phyloP scores from a whole-genome alignment of 805 yeast genomes.

The Blastobotrys muscicola region DNA sequence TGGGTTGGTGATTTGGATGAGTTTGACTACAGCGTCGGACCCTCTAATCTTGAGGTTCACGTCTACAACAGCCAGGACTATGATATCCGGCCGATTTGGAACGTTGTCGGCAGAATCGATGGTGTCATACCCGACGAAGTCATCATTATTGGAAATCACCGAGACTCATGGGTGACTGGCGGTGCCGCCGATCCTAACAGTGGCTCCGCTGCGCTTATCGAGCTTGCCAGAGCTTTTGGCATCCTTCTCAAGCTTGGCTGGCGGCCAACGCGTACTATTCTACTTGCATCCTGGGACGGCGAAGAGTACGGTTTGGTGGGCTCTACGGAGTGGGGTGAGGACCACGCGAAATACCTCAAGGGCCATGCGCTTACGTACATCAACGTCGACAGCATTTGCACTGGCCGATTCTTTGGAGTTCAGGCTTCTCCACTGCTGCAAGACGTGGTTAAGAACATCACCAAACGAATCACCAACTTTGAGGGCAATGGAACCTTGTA shows the following conservation, averaged over 20 bases:
- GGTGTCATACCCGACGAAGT: slow-evolving; percentile 47
- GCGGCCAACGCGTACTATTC: slow-evolving; percentile 64
- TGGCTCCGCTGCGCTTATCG: slow-evolving; percentile 58
- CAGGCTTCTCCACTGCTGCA: slow-evolving; percentile 54
- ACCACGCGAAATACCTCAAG: slow-evolving; percentile 36
- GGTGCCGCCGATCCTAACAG: slow-evolving; percentile 76
- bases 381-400: slow-evolving; percentile 57
- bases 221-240: slow-evolving; percentile 51
- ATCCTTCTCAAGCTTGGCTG: slow-evolving; percentile 47
- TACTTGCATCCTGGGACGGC: slow-evolving; percentile 74
- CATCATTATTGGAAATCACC: slow-evolving; percentile 62
- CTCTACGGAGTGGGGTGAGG: slow-evolving; percentile 70
- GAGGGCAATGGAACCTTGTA: slow-evolving; percentile 21
- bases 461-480: slow-evolving; percentile 35
- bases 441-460: slow-evolving; percentile 35
- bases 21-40: slow-evolving; percentile 46
- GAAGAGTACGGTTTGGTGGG: slow-evolving; percentile 68
- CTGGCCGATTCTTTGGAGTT: slow-evolving; percentile 44
- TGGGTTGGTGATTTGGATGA: slow-evolving; percentile 40
- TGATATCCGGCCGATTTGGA: slow-evolving; percentile 50
- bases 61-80: slow-evolving; percentile 54
- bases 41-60: slow-evolving; percentile 38
- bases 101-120: slow-evolving; percentile 51
- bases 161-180: slow-evolving; percentile 74
- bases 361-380: slow-evolving; percentile 54